Evolutionary conservation across 139 green algal genomes (phyloP), one percentile per base, ranked within the genome.

Genomic region (Ettlia oleoabundans): DNA sequence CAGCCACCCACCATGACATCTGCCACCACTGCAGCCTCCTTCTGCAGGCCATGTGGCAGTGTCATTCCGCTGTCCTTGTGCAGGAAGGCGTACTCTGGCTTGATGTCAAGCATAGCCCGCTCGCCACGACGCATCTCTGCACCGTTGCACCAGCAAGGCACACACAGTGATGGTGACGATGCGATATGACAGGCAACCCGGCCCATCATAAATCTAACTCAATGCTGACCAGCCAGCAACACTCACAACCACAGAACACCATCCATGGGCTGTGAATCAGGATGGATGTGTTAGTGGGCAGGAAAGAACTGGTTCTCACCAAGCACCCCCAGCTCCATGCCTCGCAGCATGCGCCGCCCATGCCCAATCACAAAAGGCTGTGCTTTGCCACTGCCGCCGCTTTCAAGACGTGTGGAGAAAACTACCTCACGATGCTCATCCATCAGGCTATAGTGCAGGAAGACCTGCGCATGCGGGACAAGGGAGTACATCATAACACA

Each of bases 271-370:
- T n/a, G n/a, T n/a, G n/a, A n/a, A n/a, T n/a, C n/a, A n/a, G n/a
- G n/a, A n/a, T n/a, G n/a, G n/a, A n/a, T n/a, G n/a, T n/a, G n/a
- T n/a, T n/a, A n/a, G n/a, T 10, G 47, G 15, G 47, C 47, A 58
- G 47, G 47, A 58, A 10, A 58, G 47, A 58, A 58, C n/a, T n/a
- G n/a, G n/a, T n/a, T 4, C 87, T 24, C 72, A 95, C 91, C 88
- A 70, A 85, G 47, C 15, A 97, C 64, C 0, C 86, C 92, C 24
- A 97, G 85, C 88, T 97, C 94, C 92, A 93, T 93, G 35, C 86
- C 88, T 1, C 94, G 84, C 21, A 92, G 93, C 33, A 87, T 82
- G 10, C 93, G 77, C 26, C 63, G 30, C 35, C 90, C 90, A 66
- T 92, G 93, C 40, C 90, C 88, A 66, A 97, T 33, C 55, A 94